Conservation (phyloP, 371 early-diverging fungal species). For the Mucor irregularis region DNA sequence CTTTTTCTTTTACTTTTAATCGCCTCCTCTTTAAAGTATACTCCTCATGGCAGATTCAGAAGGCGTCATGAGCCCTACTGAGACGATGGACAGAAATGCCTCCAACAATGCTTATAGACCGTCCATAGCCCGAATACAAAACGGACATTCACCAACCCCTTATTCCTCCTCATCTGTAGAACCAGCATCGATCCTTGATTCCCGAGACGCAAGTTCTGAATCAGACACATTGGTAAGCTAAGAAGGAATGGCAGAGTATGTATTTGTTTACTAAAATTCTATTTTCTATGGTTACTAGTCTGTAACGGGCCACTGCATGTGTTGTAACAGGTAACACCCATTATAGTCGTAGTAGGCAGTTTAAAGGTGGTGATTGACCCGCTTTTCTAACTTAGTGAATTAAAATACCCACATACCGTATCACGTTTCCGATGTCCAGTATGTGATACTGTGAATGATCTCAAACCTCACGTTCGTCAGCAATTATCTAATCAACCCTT, state of each 20-base stretch:
- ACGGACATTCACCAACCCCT: neutral
- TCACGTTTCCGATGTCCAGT: slow-evolving; percentile 86
- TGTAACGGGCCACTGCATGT: slow-evolving; percentile 52
- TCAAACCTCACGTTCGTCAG: slow-evolving; percentile 48
- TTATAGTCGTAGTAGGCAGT: neutral
- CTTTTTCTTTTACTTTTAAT: neutral
- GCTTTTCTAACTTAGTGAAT: slow-evolving; percentile 44
- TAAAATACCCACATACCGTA: slow-evolving; percentile 69
- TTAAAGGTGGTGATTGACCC: neutral
- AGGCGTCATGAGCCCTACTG: slow-evolving; percentile 6
- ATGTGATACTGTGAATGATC: slow-evolving; percentile 87
- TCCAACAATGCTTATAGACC: neutral
- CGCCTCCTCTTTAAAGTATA: neutral
- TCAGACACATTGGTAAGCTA: slow-evolving; percentile 7
- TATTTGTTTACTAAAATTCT: neutral
- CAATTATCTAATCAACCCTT: slow-evolving; percentile 40
- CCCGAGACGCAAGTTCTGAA: neutral
- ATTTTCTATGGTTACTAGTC: slow-evolving; percentile 1
- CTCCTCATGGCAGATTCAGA: slow-evolving; percentile 10
- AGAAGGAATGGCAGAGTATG: neutral
- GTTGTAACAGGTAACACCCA: slow-evolving; percentile 52
- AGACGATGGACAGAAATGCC: neutral
- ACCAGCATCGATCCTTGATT: slow-evolving; percentile 16
- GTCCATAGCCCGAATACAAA: neutral
- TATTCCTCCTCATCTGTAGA: slow-evolving; percentile 13